Conservation (phyloP, 768 basidiomycete species). For the Piloderma croceum region DNA sequence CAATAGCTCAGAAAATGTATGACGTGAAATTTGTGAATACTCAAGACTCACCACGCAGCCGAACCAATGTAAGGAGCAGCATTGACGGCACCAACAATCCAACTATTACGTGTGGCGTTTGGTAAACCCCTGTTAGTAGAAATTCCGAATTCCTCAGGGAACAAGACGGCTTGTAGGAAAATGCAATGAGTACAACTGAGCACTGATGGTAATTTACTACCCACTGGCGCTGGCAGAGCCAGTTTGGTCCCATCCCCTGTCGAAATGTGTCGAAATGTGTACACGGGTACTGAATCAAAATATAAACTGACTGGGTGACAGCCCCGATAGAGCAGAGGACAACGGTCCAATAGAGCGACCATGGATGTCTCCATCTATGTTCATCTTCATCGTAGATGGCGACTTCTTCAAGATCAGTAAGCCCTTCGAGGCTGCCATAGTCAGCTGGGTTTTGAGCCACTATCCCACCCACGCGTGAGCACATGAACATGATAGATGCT, state of each 20-base stretch:
- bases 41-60: no score
- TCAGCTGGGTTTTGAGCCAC: slow-evolving; percentile 44
- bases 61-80: no score
- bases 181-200: no score
- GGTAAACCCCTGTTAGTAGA: slow-evolving; percentile 24
- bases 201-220: no score
- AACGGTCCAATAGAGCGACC: slow-evolving; percentile 39
- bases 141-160: slow-evolving; percentile 48
- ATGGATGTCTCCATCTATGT: slow-evolving; percentile 47
- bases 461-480: no score
- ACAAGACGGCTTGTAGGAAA: no score
- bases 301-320: slow-evolving; percentile 37
- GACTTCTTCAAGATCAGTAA: slow-evolving; percentile 20
- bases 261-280: neutral
- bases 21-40: no score
- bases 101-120: slow-evolving; percentile 44
- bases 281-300: neutral
- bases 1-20: no score
- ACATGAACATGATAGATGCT: no score
- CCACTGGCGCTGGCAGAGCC: slow-evolving; percentile 63
- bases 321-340: slow-evolving; percentile 51
- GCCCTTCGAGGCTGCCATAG: slow-evolving; percentile 29
- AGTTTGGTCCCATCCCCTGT: slow-evolving; percentile 54
- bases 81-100: slow-evolving; percentile 73
- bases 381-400: slow-evolving; percentile 19